A percentile compares a stretch with the other conserved stretches of the same genome.
phyloP scores from a whole-genome alignment of 345 rosid species.

The Populus davidiana region DNA sequence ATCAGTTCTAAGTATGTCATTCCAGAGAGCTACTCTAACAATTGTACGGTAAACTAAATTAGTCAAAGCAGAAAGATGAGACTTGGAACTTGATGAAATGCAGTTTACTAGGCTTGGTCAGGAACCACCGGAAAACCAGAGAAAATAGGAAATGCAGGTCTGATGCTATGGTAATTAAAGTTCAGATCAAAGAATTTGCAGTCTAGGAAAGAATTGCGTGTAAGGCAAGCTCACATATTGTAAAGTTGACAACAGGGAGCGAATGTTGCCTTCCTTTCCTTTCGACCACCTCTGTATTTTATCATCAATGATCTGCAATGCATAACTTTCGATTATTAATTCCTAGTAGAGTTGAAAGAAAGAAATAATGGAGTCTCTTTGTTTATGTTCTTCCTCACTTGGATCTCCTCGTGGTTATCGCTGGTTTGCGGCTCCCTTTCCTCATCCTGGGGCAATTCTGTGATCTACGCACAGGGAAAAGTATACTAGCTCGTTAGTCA shows the following conservation, averaged over 20 bases:
- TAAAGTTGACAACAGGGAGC: constrained; percentile 85
- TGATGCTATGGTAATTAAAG: background rate
- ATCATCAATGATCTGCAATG: constrained; percentile 54
- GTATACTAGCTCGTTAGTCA: constrained; percentile 13
- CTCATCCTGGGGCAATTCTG: constrained; percentile 53
- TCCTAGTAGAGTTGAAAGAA: background rate
- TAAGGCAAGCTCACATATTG: constrained; percentile 65
- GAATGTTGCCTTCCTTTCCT: constrained; percentile 84
- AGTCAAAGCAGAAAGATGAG: background rate
- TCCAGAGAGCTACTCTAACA: background rate
- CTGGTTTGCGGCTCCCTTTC: constrained; percentile 22
- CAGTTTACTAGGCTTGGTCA: background rate
- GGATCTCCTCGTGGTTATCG: constrained; percentile 39
- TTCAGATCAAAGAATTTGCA: background rate
- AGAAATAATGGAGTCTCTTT: background rate
- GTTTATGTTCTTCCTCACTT: constrained; percentile 34
- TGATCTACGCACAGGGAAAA: constrained; percentile 38
- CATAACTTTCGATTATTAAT: constrained; percentile 10
- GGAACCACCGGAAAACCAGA: background rate
- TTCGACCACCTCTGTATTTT: constrained; percentile 69
- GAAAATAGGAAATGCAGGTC: background rate
- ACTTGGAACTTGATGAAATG: background rate
- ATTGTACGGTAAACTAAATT: background rate
- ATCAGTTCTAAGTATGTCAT: background rate
- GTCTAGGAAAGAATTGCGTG: background rate